Base-by-base conservation (phyloP, 179 eudicot genomes). In the Silene vulgaris region DNA sequence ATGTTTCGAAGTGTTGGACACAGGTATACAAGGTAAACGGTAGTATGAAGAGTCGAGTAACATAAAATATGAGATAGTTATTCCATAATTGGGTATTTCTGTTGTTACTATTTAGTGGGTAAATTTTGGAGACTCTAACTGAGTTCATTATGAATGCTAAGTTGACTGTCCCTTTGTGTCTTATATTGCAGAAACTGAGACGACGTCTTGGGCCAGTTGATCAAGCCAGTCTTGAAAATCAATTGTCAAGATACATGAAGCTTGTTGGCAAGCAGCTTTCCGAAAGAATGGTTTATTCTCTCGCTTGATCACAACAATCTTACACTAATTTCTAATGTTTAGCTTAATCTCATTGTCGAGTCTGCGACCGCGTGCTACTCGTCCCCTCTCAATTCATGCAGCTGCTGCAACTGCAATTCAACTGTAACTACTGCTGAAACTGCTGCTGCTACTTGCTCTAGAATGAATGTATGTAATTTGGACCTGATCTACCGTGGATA, bases 221-320 rank as follows among this genome's bases (percentile, higher is more conserved):
- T 66, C 77, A 79, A 74, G 69, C 28, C 26, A 67, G 74, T 69
- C 67, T 95, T 77, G 95, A 90, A 74, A 74, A 71, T 54, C 89
- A 82, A 84, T 16, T 95, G 85, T 75, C 61, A 43, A 83, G 80
- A 82, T 92, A 90, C 87, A 65, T 54, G 81, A 87, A 78, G 75
- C 86, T 77, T 28, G 97, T 90, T 65, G 97, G 99, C 66, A 43
- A 77, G 65, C 84, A 86, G 79, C 97, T 95, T 54, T 83, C 96
- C 0, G 84, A 88, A 75, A 85, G 88, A 78, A 89, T 92, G 93
- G 88, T 85, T 77, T 92, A 84, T 84, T 86, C 88, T 6, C 83
- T 88, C 5, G 84, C 84, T 63, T 90, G 87, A 85, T 61, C 43
- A 65, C 8, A 12, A 23, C 16, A 77, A 35, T 37, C 65, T 48